These are phyloP conservation scores for Pseudotulostoma volvatum DNA, from an alignment of 495 filamentous ascomycete genomes.

Conservation along the genomic window DNA sequence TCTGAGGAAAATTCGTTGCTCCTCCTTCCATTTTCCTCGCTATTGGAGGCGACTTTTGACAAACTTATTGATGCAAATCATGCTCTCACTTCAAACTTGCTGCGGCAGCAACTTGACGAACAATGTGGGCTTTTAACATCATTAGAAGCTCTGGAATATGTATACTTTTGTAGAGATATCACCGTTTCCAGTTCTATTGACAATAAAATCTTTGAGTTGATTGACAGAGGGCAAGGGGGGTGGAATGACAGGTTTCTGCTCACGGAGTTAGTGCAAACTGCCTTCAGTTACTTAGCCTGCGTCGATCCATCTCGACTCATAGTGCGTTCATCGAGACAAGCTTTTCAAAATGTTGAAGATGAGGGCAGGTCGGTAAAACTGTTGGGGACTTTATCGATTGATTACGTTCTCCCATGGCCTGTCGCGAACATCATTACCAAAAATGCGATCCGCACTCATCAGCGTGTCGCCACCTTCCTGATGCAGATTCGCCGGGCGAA, in stretches of 20 bases:
- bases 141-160: constrained; percentile 47
- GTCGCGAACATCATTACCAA: constrained; percentile 65
- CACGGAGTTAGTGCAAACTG: constrained; percentile 59
- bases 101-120: constrained; percentile 49
- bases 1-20: constrained; percentile 10
- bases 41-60: constrained; percentile 53
- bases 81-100: constrained; percentile 43
- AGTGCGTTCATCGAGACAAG: constrained; percentile 24
- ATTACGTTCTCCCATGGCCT: constrained; percentile 62
- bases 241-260: constrained; percentile 78
- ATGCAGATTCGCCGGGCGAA: constrained; percentile 64
- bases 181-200: constrained; percentile 44
- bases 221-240: constrained; percentile 44
- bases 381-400: constrained; percentile 40
- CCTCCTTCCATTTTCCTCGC: constrained; percentile 57
- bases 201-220: constrained; percentile 54
- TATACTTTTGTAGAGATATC: constrained; percentile 64
- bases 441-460: constrained; percentile 44
- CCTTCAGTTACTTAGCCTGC: constrained; percentile 35
- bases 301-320: constrained; percentile 44
- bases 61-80: constrained; percentile 57
- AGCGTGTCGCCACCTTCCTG: constrained; percentile 53
- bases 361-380: constrained; percentile 27
- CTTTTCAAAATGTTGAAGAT: constrained; percentile 3
- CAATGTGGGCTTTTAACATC: constrained; percentile 49